Conservation (phyloP, 75 land plant genomes). For the Pinus albicaulis region DNA sequence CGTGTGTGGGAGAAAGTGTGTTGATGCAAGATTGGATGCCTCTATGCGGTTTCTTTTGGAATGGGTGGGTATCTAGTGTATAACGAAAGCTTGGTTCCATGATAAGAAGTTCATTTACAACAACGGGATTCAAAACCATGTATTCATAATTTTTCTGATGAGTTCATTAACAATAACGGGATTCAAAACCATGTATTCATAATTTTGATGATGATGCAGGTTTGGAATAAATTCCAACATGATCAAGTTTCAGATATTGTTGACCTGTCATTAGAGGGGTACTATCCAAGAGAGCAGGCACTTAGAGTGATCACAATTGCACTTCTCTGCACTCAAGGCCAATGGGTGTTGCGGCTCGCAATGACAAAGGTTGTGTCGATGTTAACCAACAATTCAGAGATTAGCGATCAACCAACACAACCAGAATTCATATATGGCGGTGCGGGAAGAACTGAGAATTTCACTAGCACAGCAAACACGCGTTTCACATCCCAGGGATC, state of each 20-base stretch:
- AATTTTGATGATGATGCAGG: slow-evolving; percentile 9
- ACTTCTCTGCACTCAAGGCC: slow-evolving; percentile 40
- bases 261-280: slow-evolving; percentile 9
- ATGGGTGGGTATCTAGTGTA: neutral
- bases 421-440: no score
- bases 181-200: neutral
- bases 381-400: slow-evolving; percentile 11
- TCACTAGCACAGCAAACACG: neutral
- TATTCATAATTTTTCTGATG: no score
- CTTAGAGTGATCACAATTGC: slow-evolving; percentile 22
- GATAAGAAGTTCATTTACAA: neutral
- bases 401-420: neutral
- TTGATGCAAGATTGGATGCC: neutral
- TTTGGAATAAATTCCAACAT: slow-evolving; percentile 23
- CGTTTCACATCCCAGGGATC: no score
- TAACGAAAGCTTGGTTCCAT: neutral
- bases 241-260: slow-evolving; percentile 19
- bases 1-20: slow-evolving; percentile 18
- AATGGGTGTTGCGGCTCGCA: slow-evolving; percentile 19
- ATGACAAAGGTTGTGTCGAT: slow-evolving; percentile 34
- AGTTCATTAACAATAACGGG: no score
- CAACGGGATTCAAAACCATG: no score
- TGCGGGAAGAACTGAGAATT: no score
- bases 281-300: slow-evolving; percentile 18
- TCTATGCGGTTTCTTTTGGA: slow-evolving; percentile 3